A percentile compares a stretch with the other conserved stretches of the same genome.
These are phyloP conservation scores for Euptelea pleiosperma DNA, from an alignment of 164 flowering plant species.

Conservation along the genomic window DNA sequence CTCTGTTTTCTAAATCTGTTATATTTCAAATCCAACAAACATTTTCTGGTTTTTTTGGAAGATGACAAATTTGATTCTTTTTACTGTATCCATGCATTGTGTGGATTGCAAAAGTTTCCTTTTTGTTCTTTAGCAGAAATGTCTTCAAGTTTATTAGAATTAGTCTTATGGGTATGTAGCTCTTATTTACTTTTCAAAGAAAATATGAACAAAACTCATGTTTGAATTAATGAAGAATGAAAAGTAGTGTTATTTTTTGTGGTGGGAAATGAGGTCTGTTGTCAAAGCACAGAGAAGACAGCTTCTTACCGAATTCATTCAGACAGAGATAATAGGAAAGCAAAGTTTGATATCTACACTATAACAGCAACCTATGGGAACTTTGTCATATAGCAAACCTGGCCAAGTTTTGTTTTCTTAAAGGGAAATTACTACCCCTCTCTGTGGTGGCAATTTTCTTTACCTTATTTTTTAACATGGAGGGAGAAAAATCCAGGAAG, in stretches of 20 bases:
- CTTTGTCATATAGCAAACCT: slow-evolving; percentile 4
- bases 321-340: neutral
- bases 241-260: neutral
- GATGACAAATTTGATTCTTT: neutral
- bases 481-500: neutral
- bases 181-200: too few relatives aligned
- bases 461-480: neutral
- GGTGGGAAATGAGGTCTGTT: slow-evolving; percentile 7
- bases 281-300: neutral
- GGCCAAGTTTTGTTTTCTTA: slow-evolving; percentile 13
- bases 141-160: too few relatives aligned
- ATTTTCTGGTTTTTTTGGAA: too few relatives aligned
- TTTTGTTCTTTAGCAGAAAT: too few relatives aligned
- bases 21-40: too few relatives aligned
- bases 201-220: neutral
- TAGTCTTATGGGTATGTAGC: too few relatives aligned
- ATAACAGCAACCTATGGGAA: neutral
- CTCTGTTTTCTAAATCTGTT: neutral
- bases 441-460: neutral
- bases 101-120: neutral
- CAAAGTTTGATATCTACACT: slow-evolving; percentile 15
- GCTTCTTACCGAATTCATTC: slow-evolving; percentile 3
- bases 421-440: neutral
- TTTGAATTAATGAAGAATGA: neutral
- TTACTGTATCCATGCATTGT: neutral